Percentiles rank a stretch among this genome's conserved stretches.
phyloP scores from a whole-genome alignment of 2,329 filamentous ascomycete genomes.

The Sordariomycetes sp. region DNA sequence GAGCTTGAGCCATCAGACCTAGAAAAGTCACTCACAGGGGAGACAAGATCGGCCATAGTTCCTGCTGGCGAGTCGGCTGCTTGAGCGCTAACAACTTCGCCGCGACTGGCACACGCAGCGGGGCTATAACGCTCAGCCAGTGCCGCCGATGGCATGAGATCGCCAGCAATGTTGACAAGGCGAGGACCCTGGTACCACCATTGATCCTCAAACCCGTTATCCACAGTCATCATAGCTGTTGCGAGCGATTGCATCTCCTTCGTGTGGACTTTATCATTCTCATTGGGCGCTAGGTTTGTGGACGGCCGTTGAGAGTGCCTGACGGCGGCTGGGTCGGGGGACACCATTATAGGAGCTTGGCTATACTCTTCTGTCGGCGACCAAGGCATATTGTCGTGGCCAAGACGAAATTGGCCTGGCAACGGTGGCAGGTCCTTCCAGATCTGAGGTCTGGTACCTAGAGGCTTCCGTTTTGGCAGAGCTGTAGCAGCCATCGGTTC shows the following conservation, averaged over 20 bases:
- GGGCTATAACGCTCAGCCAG: slow-evolving; percentile 3
- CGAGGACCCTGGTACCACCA: slow-evolving; percentile 44
- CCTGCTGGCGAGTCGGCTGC: slow-evolving; percentile 1
- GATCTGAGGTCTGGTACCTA: slow-evolving; percentile 13
- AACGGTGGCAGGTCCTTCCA: slow-evolving; percentile 34
- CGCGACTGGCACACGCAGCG: not conserved
- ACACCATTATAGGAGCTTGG: no score
- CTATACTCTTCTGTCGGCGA: no score
- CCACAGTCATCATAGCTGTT: slow-evolving; percentile 45
- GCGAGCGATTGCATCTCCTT: slow-evolving; percentile 38
- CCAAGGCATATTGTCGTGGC: slow-evolving; percentile 40
- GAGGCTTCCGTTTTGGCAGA: slow-evolving; percentile 11
- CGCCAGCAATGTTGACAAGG: slow-evolving; percentile 8
- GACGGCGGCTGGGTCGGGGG: no score
- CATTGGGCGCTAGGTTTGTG: no score
- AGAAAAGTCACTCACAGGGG: slow-evolving; percentile 4
- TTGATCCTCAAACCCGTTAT: slow-evolving; percentile 49
- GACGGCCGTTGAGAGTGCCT: no score
- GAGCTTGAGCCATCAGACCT: not conserved
- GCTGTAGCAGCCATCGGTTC: slow-evolving; percentile 17
- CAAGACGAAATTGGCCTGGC: slow-evolving; percentile 25
- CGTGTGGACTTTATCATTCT: slow-evolving; percentile 12
- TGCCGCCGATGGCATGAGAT: slow-evolving; percentile 4
- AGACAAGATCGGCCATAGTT: slow-evolving; percentile 3
- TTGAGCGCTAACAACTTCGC: not conserved